These are phyloP conservation scores for Pleomassaria siparia DNA, from an alignment of 2,329 filamentous ascomycete genomes.

Conservation along the genomic window DNA sequence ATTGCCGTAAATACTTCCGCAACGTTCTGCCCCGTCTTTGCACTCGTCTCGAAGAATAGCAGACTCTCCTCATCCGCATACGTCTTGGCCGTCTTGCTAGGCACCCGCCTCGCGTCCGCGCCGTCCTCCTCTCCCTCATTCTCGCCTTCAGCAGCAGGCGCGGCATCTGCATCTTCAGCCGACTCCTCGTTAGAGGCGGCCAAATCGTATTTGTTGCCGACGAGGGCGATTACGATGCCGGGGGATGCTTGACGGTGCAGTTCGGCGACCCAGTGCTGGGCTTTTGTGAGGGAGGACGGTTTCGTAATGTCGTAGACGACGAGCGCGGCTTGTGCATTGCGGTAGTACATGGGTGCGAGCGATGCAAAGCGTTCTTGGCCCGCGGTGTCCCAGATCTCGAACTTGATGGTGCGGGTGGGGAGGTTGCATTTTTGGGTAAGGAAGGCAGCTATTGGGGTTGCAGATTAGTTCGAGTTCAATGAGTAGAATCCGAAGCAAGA, in stretches of 20 bases:
- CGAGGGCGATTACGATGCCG: slow-evolving; percentile 94
- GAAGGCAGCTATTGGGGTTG: slow-evolving; percentile 75
- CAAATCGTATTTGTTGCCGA: slow-evolving; percentile 87
- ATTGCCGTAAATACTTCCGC: slow-evolving; percentile 97
- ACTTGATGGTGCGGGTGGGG: slow-evolving; percentile 73
- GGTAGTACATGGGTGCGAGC: slow-evolving; percentile 98
- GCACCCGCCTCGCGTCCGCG: slow-evolving; percentile 81
- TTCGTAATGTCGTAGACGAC: slow-evolving; percentile 99
- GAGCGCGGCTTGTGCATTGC: slow-evolving; percentile 94
- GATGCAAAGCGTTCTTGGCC: slow-evolving; percentile 97
- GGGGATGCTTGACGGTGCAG: slow-evolving; percentile 94
- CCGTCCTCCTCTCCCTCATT: slow-evolving; percentile 66
- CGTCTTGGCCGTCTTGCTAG: slow-evolving; percentile 84
- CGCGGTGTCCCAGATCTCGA: slow-evolving; percentile 92
- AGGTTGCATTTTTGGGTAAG: slow-evolving; percentile 98
- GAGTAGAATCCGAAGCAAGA: background rate
- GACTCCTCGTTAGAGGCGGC: slow-evolving; percentile 51
- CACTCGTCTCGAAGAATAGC: slow-evolving; percentile 96
- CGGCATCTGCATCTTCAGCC: slow-evolving; percentile 54
- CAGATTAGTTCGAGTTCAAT: background rate
- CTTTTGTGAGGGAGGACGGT: slow-evolving; percentile 90
- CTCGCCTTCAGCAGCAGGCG: slow-evolving; percentile 53
- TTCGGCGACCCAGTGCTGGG: slow-evolving; percentile 98
- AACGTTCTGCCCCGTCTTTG: slow-evolving; percentile 94
- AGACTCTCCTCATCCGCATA: slow-evolving; percentile 95